Base-by-base conservation (phyloP, 768 basidiomycete species). In the Suillus tomentosus region DNA sequence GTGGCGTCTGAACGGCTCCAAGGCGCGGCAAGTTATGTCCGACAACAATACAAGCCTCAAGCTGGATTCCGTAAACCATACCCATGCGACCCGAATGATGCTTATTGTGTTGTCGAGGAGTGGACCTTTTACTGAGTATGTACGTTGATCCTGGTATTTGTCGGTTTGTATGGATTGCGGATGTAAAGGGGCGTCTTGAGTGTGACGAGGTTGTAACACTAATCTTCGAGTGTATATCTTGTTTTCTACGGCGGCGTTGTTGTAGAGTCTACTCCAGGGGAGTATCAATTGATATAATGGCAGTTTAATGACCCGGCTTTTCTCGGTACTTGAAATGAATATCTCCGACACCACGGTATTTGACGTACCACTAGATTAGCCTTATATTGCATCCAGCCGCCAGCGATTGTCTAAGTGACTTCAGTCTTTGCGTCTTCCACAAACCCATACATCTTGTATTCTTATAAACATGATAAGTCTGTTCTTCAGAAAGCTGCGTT, bases 21-120 rank as follows among this genome's bases (percentile, higher is more conserved):
- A 42, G 51, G 61, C 15, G 51, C 39, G 31, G 37, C 48, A 36
- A 58, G 60, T 31, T 61, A 58, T 73, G 74, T 14, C 69, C 71
- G n/a, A 73, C 48, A 70, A 73, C 22, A 71, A 70, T 54, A 74
- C 70, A 59, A 74, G 68, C 15, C 71, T 68, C 47, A 75, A 65
- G 65, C 70, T 14, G 69, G 77, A 73, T 76, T 71, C 66, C 70
- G 73, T 27, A 76, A 65, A 68, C 84, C 85, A 40, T 81, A 81
- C 66, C 84, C 85, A 2, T 91, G 91, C 74, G 77, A 78, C 62
- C 78, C 78, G 51, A 85, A 87, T 65, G 87, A 86, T 64, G 77
- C 80, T 42, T 87, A 89, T 67, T 92, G 91, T 70, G 80, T 91
- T 36, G 83, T 87, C 13, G 91, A 92, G 68, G 89, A 91, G 73